Evolutionary conservation across 2,329 filamentous ascomycete species (phyloP).

Genomic region (Verruconis gallopava): DNA sequence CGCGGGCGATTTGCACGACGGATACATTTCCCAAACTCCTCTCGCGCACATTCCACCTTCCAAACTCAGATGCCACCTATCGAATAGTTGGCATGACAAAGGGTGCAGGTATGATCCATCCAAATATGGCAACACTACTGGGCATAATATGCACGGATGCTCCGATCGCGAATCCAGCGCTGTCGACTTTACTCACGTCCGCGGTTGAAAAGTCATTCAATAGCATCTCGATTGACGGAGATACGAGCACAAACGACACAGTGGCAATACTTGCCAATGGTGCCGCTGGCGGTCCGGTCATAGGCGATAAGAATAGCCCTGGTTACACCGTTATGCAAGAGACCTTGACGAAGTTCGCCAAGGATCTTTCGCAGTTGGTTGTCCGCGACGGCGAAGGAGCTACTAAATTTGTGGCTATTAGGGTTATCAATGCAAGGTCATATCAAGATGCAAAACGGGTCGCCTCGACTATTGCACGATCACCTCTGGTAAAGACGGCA

Average conservation of each 20-base stretch:
- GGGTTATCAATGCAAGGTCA: constrained; percentile 58
- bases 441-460: constrained; percentile 63
- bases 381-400: constrained; percentile 95
- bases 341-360: constrained; percentile 64
- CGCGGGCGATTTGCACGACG: constrained; percentile 90
- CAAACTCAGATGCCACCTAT: constrained; percentile 66
- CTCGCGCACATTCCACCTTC: constrained; percentile 71
- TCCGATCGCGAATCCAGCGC: constrained; percentile 54
- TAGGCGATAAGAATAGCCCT: constrained; percentile 29
- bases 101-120: constrained; percentile 97
- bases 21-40: constrained; percentile 96
- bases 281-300: constrained; percentile 60
- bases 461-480: constrained; percentile 77
- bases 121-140: constrained; percentile 94
- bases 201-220: constrained; percentile 85
- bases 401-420: constrained; percentile 94
- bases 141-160: constrained; percentile 88
- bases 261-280: constrained; percentile 92
- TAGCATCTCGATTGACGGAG: constrained; percentile 90
- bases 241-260: constrained; percentile 96
- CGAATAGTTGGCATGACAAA: constrained; percentile 91
- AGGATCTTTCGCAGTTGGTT: constrained; percentile 78
- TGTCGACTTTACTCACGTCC: constrained; percentile 56
- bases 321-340: constrained; percentile 61
- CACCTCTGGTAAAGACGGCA: constrained; percentile 91